Evolutionary conservation across 2,329 filamentous ascomycete genomes (phyloP), one percentile per base, ranked within the genome.

Genomic region (Lizonia empirigonia): DNA sequence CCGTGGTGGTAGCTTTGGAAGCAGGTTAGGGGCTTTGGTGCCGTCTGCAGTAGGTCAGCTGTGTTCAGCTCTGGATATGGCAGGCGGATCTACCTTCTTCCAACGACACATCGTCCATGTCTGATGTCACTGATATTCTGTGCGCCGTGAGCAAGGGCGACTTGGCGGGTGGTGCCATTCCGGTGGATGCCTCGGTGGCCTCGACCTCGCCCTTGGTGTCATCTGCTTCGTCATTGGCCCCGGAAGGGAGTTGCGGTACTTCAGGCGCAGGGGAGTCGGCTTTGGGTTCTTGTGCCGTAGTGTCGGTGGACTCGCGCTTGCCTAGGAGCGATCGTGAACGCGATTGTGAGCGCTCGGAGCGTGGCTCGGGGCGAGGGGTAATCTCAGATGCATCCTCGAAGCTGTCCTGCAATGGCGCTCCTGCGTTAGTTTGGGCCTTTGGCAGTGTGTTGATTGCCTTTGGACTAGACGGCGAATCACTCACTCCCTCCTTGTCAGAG

Each of bases 361-460:
- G 71, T 58, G 72, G 78, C 66, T 65, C 60, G 40, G 70, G 70
- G 46, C 67, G 69, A 55, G 71, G 65, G 49, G 66, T 72, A 53
- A 80, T 83, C 72, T 90, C 88, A 62, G 84, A 77, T 62, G 84
- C 91, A 79, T 96, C 91, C 76, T 96, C 90, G 67, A 95, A 96
- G 13, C 83, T 83, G 65, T 92, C 87, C 87, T 90, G 69, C 42
- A 44, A 44, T 44, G 44, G 34, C 53, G 50, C 48, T 44, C 16
- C 19, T 19, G 10, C 20, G 44, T 64, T 42, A 65, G 61, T 50
- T 41, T 33, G 34, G 37, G 34, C 8, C 6, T 27, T 44, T 19
- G 26, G 5, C 44, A 26, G 15, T 19, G 5, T 36, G 7, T 12
- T 19, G 45, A 16, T 22, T 34, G 34, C 20, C n/a, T 19, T 8